A percentile compares a stretch with the other conserved stretches of the same genome.
Conservation (phyloP, 2,329 filamentous ascomycete genomes). For the Alternaria postmessia region DNA sequence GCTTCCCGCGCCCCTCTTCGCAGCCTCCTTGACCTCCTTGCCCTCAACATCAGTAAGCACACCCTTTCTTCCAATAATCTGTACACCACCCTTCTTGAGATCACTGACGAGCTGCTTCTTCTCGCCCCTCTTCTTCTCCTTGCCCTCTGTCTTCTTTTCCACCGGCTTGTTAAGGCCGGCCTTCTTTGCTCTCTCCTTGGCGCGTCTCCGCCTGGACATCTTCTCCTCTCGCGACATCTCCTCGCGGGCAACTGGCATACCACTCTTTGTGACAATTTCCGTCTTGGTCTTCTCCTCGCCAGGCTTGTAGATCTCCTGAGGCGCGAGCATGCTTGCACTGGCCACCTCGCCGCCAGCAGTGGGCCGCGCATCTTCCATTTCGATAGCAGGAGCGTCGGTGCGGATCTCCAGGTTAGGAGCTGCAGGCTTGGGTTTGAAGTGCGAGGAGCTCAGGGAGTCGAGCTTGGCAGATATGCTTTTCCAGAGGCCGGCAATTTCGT, state of each 20-base stretch:
- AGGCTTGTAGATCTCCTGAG: slow-evolving; percentile 92
- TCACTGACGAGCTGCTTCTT: slow-evolving; percentile 69
- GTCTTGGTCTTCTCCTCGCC: slow-evolving; percentile 71
- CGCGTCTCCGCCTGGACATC: slow-evolving; percentile 74
- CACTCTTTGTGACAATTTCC: slow-evolving; percentile 80
- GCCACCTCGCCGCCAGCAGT: slow-evolving; percentile 78
- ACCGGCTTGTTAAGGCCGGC: slow-evolving; percentile 61
- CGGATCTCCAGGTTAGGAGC: slow-evolving; percentile 86
- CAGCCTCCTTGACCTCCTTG: slow-evolving; percentile 66
- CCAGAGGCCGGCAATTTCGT: slow-evolving; percentile 85
- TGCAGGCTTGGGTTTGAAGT: slow-evolving; percentile 90
- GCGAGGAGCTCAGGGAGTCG: slow-evolving; percentile 89
- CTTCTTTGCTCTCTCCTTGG: slow-evolving; percentile 86
- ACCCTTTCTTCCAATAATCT: slow-evolving; percentile 89
- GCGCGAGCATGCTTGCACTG: slow-evolving; percentile 78
- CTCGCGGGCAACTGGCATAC: slow-evolving; percentile 78
- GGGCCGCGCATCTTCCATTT: slow-evolving; percentile 95
- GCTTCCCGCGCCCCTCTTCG: slow-evolving; percentile 40
- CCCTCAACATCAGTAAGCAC: slow-evolving; percentile 85
- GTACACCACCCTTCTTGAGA: slow-evolving; percentile 85
- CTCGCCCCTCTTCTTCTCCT: slow-evolving; percentile 66
- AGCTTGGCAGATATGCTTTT: slow-evolving; percentile 79
- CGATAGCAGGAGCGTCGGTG: slow-evolving; percentile 86
- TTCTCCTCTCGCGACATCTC: slow-evolving; percentile 92
- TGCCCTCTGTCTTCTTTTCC: slow-evolving; percentile 49